Evolutionary conservation across 768 basidiomycete genomes (phyloP).

Genomic region (Trametes cinnabarina): DNA sequence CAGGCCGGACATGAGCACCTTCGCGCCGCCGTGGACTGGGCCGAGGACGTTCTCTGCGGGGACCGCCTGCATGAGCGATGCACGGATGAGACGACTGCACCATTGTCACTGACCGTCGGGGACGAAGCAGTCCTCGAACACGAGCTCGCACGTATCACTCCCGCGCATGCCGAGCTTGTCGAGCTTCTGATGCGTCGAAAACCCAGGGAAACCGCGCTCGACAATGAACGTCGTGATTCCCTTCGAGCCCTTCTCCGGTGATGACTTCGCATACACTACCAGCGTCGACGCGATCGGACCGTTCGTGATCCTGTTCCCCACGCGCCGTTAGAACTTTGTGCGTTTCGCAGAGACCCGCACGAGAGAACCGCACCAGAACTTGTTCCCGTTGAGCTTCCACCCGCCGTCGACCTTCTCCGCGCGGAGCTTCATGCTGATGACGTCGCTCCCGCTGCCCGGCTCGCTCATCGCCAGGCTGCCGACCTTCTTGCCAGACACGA

Average conservation of each 20-base stretch:
- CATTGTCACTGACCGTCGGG: constrained; percentile 61
- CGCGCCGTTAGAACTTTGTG: neutral
- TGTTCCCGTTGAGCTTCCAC: constrained; percentile 83
- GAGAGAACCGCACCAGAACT: constrained; percentile 68
- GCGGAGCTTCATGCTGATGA: constrained; percentile 87
- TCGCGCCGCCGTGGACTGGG: constrained; percentile 71
- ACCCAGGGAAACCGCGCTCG: constrained; percentile 78
- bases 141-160: constrained; percentile 89
- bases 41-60: constrained; percentile 80
- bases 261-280: constrained; percentile 90
- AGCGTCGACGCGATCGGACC: constrained; percentile 89
- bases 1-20: constrained; percentile 91
- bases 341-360: neutral
- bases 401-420: constrained; percentile 78
- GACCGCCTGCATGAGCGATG: neutral
- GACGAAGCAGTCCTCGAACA: constrained; percentile 88
- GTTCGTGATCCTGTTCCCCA: constrained; percentile 79
- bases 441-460: constrained; percentile 88
- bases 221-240: constrained; percentile 93
- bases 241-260: constrained; percentile 72
- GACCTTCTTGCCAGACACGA: constrained; percentile 78
- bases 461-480: constrained; percentile 96
- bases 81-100: constrained; percentile 6
- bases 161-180: constrained; percentile 98
- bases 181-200: constrained; percentile 85